Evolutionary conservation across 208 protist genomes (phyloP).

Genomic region (Vickermania spadyakhi): DNA sequence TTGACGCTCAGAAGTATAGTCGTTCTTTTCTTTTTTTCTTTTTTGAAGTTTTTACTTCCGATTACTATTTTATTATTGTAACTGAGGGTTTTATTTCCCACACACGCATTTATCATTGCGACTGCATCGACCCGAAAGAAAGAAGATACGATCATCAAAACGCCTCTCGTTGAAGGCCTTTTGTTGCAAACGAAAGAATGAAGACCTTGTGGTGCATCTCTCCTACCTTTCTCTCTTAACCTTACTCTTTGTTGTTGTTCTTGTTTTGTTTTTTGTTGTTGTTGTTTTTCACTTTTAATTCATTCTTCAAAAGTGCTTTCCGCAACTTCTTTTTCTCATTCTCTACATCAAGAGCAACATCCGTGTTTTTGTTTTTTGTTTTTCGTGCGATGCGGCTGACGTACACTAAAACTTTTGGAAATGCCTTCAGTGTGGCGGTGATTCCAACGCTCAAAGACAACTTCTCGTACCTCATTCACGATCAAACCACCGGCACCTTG

Average conservation of each 20-base stretch:
- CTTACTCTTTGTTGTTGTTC: slow-evolving; percentile 4
- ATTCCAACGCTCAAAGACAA: slow-evolving; percentile 87
- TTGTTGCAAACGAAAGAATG: too few relatives aligned
- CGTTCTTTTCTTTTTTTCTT: too few relatives aligned
- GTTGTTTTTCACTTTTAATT: not conserved
- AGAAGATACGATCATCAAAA: too few relatives aligned
- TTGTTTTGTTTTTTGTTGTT: slow-evolving; percentile 12
- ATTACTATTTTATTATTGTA: too few relatives aligned
- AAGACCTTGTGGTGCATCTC: too few relatives aligned
- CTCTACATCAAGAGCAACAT: slow-evolving; percentile 2
- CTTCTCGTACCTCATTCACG: slow-evolving; percentile 86
- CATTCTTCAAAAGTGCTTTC: not conserved
- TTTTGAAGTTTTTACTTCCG: too few relatives aligned
- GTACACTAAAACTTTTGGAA: slow-evolving; percentile 43
- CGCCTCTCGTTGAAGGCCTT: too few relatives aligned
- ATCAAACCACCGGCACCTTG: slow-evolving; percentile 39
- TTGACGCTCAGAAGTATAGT: too few relatives aligned
- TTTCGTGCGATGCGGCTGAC: slow-evolving; percentile 18
- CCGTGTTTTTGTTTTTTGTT: slow-evolving; percentile 13
- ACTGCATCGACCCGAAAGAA: too few relatives aligned
- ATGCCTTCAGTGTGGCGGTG: slow-evolving; percentile 60
- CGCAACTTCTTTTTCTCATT: slow-evolving; percentile 5
- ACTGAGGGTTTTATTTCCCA: too few relatives aligned
- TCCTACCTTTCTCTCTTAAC: not conserved
- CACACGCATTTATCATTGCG: too few relatives aligned